Percentiles rank a stretch among this genome's conserved stretches.
phyloP scores from a whole-genome alignment of 2,329 filamentous ascomycete genomes.

The Xylaria sp. region DNA sequence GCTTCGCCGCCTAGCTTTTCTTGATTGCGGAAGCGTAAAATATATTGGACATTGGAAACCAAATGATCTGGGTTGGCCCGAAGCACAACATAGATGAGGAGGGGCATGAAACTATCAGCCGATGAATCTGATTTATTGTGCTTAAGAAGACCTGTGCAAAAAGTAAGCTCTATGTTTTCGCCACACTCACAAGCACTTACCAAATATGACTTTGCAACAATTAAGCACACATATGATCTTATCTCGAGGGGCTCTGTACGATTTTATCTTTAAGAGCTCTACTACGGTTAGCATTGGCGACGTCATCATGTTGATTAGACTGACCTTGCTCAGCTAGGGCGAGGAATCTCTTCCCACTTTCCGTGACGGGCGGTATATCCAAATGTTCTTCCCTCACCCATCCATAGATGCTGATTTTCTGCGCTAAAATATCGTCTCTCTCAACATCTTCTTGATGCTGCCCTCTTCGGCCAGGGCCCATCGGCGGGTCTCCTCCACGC shows the following conservation, averaged over 20 bases:
- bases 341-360: slow-evolving; percentile 87
- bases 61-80: slow-evolving; percentile 94
- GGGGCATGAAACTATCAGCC: slow-evolving; percentile 92
- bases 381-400: slow-evolving; percentile 95
- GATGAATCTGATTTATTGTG: slow-evolving; percentile 94
- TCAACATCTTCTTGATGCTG: slow-evolving; percentile 99
- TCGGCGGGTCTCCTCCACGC: slow-evolving; percentile 69
- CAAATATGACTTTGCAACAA: slow-evolving; percentile 99
- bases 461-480: slow-evolving; percentile 84
- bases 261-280: slow-evolving; percentile 96
- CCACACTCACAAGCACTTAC: slow-evolving; percentile 51
- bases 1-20: slow-evolving; percentile 98
- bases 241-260: slow-evolving; percentile 93
- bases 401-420: slow-evolving; percentile 96
- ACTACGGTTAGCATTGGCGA: slow-evolving; percentile 37
- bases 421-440: slow-evolving; percentile 90
- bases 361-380: slow-evolving; percentile 83
- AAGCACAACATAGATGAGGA: slow-evolving; percentile 94
- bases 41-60: slow-evolving; percentile 98
- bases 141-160: slow-evolving; percentile 72
- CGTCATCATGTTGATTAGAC: slow-evolving; percentile 23
- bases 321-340: slow-evolving; percentile 84
- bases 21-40: slow-evolving; percentile 93
- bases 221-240: slow-evolving; percentile 99
- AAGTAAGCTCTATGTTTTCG: slow-evolving; percentile 24